These are phyloP conservation scores for Xylaria castorea DNA, from an alignment of 495 filamentous ascomycete genomes.

Conservation along the genomic window DNA sequence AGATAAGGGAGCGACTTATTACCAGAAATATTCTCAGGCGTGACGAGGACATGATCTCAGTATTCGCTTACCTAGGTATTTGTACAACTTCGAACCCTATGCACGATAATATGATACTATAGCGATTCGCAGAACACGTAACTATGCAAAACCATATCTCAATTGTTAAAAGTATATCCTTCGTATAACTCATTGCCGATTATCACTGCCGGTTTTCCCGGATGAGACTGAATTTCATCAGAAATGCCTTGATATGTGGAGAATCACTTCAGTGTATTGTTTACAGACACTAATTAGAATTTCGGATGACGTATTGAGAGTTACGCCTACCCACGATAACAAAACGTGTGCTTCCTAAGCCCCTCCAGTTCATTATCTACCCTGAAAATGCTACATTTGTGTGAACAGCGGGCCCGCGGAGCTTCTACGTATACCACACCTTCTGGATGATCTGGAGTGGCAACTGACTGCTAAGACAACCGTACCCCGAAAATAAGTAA, in stretches of 20 bases:
- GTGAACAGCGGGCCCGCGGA: not conserved
- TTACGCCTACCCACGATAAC: not conserved
- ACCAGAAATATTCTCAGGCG: not conserved
- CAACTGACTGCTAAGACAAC: not conserved
- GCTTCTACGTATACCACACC: not conserved
- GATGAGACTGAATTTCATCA: not conserved
- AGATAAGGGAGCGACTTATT: not conserved
- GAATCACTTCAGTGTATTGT: not conserved
- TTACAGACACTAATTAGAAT: not conserved
- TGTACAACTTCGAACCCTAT: not conserved
- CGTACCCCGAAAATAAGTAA: not conserved
- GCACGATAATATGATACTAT: not conserved
- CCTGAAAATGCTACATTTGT: not conserved
- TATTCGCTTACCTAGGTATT: not conserved
- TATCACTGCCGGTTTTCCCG: not conserved
- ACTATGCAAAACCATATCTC: not conserved
- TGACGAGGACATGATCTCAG: conserved; percentile 14
- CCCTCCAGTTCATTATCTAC: not conserved
- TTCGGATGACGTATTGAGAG: not conserved
- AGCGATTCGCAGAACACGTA: not conserved
- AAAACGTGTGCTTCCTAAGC: not conserved
- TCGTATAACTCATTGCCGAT: not conserved
- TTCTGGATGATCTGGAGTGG: not conserved
- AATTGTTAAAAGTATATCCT: not conserved
- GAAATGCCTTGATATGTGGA: not conserved